phyloP scores from a whole-genome alignment of 169 alveolate genomes.

The Plasmodium relictum region DNA sequence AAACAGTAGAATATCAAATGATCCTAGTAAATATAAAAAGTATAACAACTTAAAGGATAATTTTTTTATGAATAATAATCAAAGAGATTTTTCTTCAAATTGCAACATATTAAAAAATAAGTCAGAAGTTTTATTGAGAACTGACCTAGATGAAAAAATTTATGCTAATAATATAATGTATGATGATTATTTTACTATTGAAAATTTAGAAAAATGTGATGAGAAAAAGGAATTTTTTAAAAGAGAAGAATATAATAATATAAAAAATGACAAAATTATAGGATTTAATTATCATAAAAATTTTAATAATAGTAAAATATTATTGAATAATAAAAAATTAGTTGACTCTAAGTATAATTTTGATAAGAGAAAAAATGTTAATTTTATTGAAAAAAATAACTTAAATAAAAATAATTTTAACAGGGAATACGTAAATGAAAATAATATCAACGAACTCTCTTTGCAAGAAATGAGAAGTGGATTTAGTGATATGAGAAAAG shows the following conservation, averaged over 20 bases:
- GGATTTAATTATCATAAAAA: conserved; percentile 8
- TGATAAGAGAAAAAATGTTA: background rate
- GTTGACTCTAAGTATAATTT: too few relatives aligned
- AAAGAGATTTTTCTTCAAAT: conserved; percentile 33
- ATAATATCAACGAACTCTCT: conserved; percentile 12
- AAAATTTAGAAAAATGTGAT: conserved; percentile 67
- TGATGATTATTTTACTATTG: conserved; percentile 77
- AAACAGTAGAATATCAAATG: conserved; percentile 17
- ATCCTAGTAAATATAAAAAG: conserved; percentile 44
- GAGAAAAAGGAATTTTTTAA: conserved; percentile 57
- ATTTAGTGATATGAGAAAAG: conserved; percentile 5
- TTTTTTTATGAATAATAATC: conserved; percentile 51
- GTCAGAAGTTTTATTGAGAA: conserved; percentile 31
- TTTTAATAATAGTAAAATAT: conserved; percentile 16
- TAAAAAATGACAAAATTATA: background rate
- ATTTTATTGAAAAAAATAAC: conserved; percentile 29
- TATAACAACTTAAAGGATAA: conserved; percentile 68
- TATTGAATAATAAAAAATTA: conserved; percentile 11
- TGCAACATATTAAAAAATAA: conserved; percentile 35
- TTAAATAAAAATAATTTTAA: conserved; percentile 10
- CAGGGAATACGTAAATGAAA: conserved; percentile 19
- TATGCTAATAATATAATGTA: conserved; percentile 68
- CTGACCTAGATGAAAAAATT: conserved; percentile 30
- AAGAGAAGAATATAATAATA: conserved; percentile 32
- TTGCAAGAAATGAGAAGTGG: conserved; percentile 12